These are phyloP conservation scores for Gossypium rotundifolium DNA, from an alignment of 345 rosid genomes.

Conservation along the genomic window DNA sequence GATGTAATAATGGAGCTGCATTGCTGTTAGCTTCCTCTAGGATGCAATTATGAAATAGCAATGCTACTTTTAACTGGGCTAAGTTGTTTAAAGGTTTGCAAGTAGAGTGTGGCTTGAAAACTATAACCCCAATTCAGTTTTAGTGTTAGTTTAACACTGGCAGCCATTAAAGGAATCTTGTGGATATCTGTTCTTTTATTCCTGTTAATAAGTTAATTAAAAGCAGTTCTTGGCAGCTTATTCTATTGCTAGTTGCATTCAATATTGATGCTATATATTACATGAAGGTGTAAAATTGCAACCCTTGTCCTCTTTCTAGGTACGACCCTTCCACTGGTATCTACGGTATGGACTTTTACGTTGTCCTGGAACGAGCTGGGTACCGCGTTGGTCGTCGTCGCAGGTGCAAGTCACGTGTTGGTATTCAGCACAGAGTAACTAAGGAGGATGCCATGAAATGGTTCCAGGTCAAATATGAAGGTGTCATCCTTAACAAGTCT, in stretches of 20 bases:
- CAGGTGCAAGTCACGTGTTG: constrained; percentile 74
- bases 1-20: background rate
- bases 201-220: background rate
- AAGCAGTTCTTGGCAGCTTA: background rate
- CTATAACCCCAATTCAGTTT: background rate
- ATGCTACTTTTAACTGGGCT: background rate
- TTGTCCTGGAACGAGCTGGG: constrained; percentile 72
- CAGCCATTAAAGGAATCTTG: background rate
- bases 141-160: background rate
- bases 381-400: constrained; percentile 85
- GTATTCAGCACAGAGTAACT: constrained; percentile 81
- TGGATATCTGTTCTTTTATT: background rate
- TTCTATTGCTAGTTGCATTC: background rate
- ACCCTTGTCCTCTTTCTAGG: constrained; percentile 21
- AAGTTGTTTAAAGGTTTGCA: background rate
- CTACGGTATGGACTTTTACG: constrained; percentile 70
- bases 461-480: constrained; percentile 91
- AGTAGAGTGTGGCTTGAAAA: background rate
- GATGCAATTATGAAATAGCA: background rate
- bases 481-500: constrained; percentile 81
- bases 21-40: background rate
- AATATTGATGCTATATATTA: background rate
- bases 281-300: background rate
- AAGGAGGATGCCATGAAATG: constrained; percentile 95
- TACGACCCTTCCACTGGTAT: constrained; percentile 73